Conservation (phyloP, 192 early-diverging fungal species). For the Coemansia sp. region DNA sequence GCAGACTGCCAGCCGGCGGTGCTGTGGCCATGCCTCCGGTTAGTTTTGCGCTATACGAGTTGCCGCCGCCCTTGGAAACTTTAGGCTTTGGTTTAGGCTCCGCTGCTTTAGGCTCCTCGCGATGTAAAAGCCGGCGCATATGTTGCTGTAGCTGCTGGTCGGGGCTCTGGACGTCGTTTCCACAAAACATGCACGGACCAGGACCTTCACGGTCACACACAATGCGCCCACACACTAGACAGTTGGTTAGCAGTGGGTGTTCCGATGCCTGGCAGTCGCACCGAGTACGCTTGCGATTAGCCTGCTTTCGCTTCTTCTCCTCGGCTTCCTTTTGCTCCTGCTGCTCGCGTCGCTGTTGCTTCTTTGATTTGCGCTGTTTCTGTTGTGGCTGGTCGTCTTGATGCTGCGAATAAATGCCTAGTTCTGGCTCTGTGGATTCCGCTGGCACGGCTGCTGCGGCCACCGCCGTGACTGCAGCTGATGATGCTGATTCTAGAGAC, state of each 20-base stretch:
- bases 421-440: background rate
- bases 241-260: slow-evolving; percentile 52
- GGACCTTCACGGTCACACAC: slow-evolving; percentile 52
- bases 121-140: slow-evolving; percentile 29
- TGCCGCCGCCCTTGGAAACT: background rate
- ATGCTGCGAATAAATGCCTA: no score
- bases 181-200: slow-evolving; percentile 54
- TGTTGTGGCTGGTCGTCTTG: no score
- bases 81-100: background rate
- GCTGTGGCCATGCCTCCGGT: slow-evolving; percentile 22
- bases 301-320: slow-evolving; percentile 13
- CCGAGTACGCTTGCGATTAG: slow-evolving; percentile 29
- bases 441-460: background rate
- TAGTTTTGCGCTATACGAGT: slow-evolving; percentile 28
- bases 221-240: slow-evolving; percentile 54
- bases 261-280: slow-evolving; percentile 52
- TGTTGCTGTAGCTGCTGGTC: slow-evolving; percentile 48
- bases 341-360: slow-evolving; percentile 36
- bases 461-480: background rate
- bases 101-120: slow-evolving; percentile 1
- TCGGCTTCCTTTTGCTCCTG: slow-evolving; percentile 25
- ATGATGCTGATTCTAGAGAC: background rate
- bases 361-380: slow-evolving; percentile 17
- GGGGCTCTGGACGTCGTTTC: slow-evolving; percentile 36
- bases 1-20: slow-evolving; percentile 1